Percentiles rank a stretch among this genome's conserved stretches.
phyloP scores from a whole-genome alignment of 305 asterid genomes.

The Lippia alba region DNA sequence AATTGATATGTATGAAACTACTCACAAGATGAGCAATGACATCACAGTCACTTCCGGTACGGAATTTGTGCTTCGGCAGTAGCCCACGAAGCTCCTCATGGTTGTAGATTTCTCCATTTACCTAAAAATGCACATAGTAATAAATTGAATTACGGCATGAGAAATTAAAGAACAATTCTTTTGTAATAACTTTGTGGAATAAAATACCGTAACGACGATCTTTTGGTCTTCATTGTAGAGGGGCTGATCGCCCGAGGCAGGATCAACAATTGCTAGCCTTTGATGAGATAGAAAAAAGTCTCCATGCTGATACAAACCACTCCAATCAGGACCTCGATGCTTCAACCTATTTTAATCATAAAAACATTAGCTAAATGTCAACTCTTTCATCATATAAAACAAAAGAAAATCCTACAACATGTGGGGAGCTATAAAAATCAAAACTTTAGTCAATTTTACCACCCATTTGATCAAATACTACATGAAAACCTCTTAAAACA shows the following conservation, averaged over 20 bases:
- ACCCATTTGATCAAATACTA: background rate
- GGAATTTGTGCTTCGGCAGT: constrained; percentile 80
- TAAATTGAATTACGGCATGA: background rate
- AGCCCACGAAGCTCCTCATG: constrained; percentile 74
- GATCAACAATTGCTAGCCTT: constrained; percentile 90
- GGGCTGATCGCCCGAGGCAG: constrained; percentile 98
- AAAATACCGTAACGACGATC: constrained; percentile 73
- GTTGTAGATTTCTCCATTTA: constrained; percentile 96
- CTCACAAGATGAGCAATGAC: constrained; percentile 99
- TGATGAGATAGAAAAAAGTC: constrained; percentile 84
- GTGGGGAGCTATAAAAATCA: background rate
- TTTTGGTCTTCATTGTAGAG: constrained; percentile 76
- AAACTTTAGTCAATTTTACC: background rate
- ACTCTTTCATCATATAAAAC: background rate
- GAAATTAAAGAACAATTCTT: constrained; percentile 14
- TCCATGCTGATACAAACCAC: constrained; percentile 86
- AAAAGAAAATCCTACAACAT: background rate
- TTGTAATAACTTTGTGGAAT: background rate
- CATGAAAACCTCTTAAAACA: background rate
- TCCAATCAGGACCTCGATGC: constrained; percentile 99
- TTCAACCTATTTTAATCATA: constrained; percentile 62
- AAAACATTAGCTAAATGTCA: constrained; percentile 18
- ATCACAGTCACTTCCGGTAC: constrained; percentile 96
- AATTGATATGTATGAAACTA: constrained; percentile 10
- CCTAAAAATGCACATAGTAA: constrained; percentile 47